Evolutionary conservation across 1,284 basidiomycete genomes (phyloP).

Genomic region (Pulveroboletus ridleyi): DNA sequence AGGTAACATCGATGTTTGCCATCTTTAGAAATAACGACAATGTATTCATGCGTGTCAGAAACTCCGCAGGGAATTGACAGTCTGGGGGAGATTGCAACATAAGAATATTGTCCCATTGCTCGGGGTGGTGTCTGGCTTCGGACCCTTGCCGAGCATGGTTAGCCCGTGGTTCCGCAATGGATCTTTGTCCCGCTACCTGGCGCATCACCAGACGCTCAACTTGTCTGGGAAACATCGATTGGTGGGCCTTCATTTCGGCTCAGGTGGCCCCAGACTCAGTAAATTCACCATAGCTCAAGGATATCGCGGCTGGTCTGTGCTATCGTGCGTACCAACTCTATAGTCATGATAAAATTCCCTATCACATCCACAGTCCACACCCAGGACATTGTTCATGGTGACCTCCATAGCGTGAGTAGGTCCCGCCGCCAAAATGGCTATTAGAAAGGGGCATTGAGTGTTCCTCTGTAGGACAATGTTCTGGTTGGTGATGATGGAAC

Average conservation of each 20-base stretch:
- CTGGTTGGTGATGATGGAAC: slow-evolving; percentile 30
- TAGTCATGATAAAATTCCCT: not conserved
- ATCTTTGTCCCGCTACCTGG: slow-evolving; percentile 31
- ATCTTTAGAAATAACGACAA: not conserved
- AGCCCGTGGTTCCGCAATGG: slow-evolving; percentile 39
- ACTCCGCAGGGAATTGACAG: slow-evolving; percentile 33
- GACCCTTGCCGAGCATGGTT: slow-evolving; percentile 30
- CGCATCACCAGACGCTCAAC: not conserved
- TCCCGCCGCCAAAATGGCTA: not conserved
- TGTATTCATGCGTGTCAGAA: slow-evolving; percentile 21
- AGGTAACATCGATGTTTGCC: slow-evolving; percentile 18
- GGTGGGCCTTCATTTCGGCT: slow-evolving; percentile 18
- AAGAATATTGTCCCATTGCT: slow-evolving; percentile 37
- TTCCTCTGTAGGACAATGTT: slow-evolving; percentile 34
- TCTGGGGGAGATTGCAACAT: slow-evolving; percentile 33
- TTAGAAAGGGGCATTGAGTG: not conserved
- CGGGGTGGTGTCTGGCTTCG: slow-evolving; percentile 31
- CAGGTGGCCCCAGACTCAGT: not conserved
- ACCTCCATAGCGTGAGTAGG: slow-evolving; percentile 38
- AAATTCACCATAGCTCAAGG: slow-evolving; percentile 26
- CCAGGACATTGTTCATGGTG: slow-evolving; percentile 31
- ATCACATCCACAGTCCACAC: slow-evolving; percentile 28
- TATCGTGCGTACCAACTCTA: slow-evolving; percentile 31
- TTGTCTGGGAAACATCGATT: slow-evolving; percentile 19
- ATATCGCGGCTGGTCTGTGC: slow-evolving; percentile 32